These are phyloP conservation scores for Pestalotiopsis sp. DNA, from an alignment of 2,329 filamentous ascomycete genomes.

Conservation along the genomic window DNA sequence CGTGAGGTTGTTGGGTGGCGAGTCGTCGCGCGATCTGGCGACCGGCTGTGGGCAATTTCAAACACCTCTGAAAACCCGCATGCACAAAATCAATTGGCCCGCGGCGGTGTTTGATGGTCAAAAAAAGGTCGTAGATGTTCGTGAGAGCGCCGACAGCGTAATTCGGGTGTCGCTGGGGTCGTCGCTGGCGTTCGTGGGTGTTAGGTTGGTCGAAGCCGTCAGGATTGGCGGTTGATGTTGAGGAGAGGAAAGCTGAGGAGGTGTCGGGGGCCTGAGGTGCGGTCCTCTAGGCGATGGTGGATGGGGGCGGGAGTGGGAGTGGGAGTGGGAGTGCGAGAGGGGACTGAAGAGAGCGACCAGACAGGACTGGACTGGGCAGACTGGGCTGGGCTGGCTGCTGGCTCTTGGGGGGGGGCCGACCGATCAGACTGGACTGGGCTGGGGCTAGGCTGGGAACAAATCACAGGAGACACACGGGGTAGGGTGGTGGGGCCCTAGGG, in stretches of 20 bases:
- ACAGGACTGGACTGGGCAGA: not conserved
- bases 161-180: slow-evolving; percentile 13
- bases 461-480: not conserved
- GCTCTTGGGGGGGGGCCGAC: not conserved
- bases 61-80: slow-evolving; percentile 35
- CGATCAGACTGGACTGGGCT: not conserved
- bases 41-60: slow-evolving; percentile 37
- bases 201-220: slow-evolving; percentile 1
- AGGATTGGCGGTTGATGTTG: slow-evolving; percentile 12
- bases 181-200: slow-evolving; percentile 12
- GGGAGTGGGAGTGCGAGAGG: slow-evolving; percentile 2
- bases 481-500: not conserved
- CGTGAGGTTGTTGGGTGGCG: slow-evolving; percentile 28
- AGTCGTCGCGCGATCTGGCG: slow-evolving; percentile 37
- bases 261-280: slow-evolving; percentile 8
- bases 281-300: not conserved
- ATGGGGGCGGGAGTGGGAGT: not conserved
- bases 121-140: not conserved
- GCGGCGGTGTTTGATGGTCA: slow-evolving; percentile 11
- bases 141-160: slow-evolving; percentile 12
- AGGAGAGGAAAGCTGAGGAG: slow-evolving; percentile 4
- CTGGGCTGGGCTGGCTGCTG: slow-evolving; percentile 1
- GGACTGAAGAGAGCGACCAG: not conserved
- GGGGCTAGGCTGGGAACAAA: not conserved
- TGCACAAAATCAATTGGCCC: slow-evolving; percentile 26